These are phyloP conservation scores for Leucocoprinus leucothites DNA, from an alignment of 768 basidiomycete genomes.

Conservation along the genomic window DNA sequence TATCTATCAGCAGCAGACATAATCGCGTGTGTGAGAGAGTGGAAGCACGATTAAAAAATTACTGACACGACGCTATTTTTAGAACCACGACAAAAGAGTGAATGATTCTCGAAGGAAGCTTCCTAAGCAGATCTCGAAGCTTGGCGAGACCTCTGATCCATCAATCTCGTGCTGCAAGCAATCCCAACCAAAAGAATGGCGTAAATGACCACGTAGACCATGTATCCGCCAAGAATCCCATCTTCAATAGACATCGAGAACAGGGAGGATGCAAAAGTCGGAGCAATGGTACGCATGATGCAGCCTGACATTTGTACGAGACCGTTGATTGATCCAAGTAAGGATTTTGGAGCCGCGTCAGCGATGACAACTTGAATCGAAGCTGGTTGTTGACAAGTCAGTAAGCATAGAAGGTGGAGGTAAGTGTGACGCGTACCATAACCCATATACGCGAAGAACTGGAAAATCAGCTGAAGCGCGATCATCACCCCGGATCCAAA, in stretches of 20 bases:
- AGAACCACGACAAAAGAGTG: too few species aligned
- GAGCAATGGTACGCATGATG: constrained; percentile 47
- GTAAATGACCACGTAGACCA: constrained; percentile 37
- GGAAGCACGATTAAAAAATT: too few species aligned
- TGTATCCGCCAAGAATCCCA: constrained; percentile 42
- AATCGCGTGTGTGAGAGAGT: too few species aligned
- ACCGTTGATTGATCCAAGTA: constrained; percentile 53
- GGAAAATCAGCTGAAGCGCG: constrained; percentile 29
- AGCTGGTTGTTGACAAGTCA: constrained; percentile 30
- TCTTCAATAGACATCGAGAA: constrained; percentile 50
- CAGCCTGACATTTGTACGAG: constrained; percentile 52
- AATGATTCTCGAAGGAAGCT: too few species aligned
- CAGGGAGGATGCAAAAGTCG: constrained; percentile 51
- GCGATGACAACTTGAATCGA: constrained; percentile 42
- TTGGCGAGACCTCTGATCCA: neutral
- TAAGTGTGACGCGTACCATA: constrained; percentile 29
- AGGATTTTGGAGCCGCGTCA: constrained; percentile 33
- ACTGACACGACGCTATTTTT: too few species aligned
- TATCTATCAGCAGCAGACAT: too few species aligned
- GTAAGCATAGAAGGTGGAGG: neutral
- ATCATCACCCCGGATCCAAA: constrained; percentile 28
- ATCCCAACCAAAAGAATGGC: constrained; percentile 24
- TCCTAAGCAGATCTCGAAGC: too few species aligned
- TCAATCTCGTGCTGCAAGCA: neutral
- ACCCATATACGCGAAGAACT: constrained; percentile 26